Conservation (phyloP, 129 eudicot genomes). For the Solidago caesia region DNA sequence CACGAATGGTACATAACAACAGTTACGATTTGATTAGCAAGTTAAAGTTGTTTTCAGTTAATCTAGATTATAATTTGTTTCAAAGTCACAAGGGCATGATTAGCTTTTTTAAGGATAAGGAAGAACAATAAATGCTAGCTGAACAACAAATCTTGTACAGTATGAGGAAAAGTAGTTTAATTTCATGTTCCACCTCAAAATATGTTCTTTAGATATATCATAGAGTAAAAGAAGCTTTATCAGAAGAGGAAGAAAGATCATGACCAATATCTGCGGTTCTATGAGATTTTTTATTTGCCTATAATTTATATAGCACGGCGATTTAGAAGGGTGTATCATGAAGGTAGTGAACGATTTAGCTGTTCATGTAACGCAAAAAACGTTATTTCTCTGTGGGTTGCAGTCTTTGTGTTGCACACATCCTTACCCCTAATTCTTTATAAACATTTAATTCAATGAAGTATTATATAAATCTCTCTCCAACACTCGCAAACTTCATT, state of each 20-base stretch:
- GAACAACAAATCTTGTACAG: neutral
- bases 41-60: too few relatives aligned
- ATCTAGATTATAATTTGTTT: too few relatives aligned
- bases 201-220: neutral
- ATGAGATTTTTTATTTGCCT: neutral
- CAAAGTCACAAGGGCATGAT: neutral
- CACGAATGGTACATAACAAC: too few relatives aligned
- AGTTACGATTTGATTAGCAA: too few relatives aligned
- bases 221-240: neutral
- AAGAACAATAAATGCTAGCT: neutral
- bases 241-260: neutral
- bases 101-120: neutral
- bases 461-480: slow-evolving; percentile 16
- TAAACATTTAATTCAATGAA: neutral
- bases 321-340: neutral
- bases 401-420: slow-evolving; percentile 27
- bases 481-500: slow-evolving; percentile 2
- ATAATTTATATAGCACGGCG: neutral
- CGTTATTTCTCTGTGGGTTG: neutral
- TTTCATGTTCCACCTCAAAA: slow-evolving; percentile 5
- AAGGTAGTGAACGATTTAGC: neutral
- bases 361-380: neutral
- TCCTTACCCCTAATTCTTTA: neutral
- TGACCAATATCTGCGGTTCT: neutral
- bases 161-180: neutral